These are phyloP conservation scores for Phytophthora vignae DNA, from an alignment of 352 stramenopile genomes.

Conservation along the genomic window DNA sequence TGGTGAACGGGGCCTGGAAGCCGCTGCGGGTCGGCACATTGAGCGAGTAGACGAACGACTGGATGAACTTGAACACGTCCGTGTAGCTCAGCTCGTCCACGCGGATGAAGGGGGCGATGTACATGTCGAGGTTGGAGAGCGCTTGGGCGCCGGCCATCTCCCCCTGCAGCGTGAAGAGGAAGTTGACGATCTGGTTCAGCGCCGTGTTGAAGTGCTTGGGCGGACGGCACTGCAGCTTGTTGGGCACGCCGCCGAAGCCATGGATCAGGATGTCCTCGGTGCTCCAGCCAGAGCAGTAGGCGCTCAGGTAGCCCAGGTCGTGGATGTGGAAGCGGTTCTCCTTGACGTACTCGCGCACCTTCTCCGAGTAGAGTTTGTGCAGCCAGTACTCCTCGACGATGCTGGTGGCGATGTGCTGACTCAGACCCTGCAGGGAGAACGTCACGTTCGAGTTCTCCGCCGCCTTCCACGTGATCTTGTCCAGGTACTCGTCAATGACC, in stretches of 20 bases:
- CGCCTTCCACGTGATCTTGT: slow-evolving; percentile 42
- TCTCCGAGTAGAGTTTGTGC: slow-evolving; percentile 37
- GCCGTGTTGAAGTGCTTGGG: slow-evolving; percentile 43
- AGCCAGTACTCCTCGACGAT: slow-evolving; percentile 43
- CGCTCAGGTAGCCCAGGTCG: slow-evolving; percentile 38
- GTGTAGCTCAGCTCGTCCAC: slow-evolving; percentile 37
- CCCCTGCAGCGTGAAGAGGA: slow-evolving; percentile 42
- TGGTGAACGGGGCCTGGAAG: slow-evolving; percentile 42
- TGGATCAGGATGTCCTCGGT: slow-evolving; percentile 40
- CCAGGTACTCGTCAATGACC: slow-evolving; percentile 41
- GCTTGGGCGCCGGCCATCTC: slow-evolving; percentile 43
- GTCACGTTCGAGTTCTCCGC: slow-evolving; percentile 47
- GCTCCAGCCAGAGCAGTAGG: slow-evolving; percentile 43
- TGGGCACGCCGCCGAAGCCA: slow-evolving; percentile 39
- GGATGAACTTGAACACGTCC: slow-evolving; percentile 43
- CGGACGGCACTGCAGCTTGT: slow-evolving; percentile 41
- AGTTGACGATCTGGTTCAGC: slow-evolving; percentile 45
- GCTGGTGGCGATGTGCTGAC: slow-evolving; percentile 40
- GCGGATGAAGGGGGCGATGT: slow-evolving; percentile 43
- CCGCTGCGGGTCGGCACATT: slow-evolving; percentile 39
- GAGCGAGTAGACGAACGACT: slow-evolving; percentile 44
- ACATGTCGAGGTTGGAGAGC: slow-evolving; percentile 41
- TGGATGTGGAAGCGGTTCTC: slow-evolving; percentile 47
- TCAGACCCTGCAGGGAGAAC: slow-evolving; percentile 41
- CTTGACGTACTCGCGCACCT: slow-evolving; percentile 34